Evolutionary conservation across 2,329 filamentous ascomycete species (phyloP).

Genomic region (Alternaria metachromatica): DNA sequence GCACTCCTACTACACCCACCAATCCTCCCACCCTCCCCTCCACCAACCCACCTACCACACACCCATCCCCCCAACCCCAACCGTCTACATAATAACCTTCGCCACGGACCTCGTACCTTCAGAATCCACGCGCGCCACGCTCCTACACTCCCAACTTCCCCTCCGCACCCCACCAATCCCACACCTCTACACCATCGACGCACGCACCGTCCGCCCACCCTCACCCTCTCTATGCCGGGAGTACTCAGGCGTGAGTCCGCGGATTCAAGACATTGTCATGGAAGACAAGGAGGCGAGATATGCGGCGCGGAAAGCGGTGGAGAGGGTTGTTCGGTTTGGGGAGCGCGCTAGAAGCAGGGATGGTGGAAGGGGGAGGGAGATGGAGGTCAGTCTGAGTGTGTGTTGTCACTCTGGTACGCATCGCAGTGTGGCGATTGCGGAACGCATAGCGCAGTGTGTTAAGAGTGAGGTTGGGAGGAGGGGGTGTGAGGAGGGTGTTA

Average conservation of each 20-base stretch:
- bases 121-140: neutral
- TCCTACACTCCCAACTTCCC: slow-evolving; percentile 25
- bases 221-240: slow-evolving; percentile 14
- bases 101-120: slow-evolving; percentile 10
- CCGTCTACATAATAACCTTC: slow-evolving; percentile 36
- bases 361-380: neutral
- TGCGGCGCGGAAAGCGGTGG: slow-evolving; percentile 19
- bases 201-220: slow-evolving; percentile 20
- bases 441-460: slow-evolving; percentile 33
- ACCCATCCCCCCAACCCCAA: slow-evolving; percentile 14
- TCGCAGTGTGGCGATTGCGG: slow-evolving; percentile 40
- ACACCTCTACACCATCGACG: slow-evolving; percentile 36
- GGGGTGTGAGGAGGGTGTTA: slow-evolving; percentile 19
- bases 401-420: slow-evolving; percentile 40
- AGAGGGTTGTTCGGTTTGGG: slow-evolving; percentile 16
- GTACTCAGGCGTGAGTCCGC: slow-evolving; percentile 31
- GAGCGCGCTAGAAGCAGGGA: neutral
- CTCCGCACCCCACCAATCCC: slow-evolving; percentile 13
- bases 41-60: neutral
- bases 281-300: slow-evolving; percentile 18
- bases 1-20: neutral
- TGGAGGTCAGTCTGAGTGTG: slow-evolving; percentile 23
- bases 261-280: slow-evolving; percentile 33
- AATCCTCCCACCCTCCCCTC: neutral
- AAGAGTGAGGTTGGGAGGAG: slow-evolving; percentile 19